Base-by-base conservation (phyloP, 2,329 filamentous ascomycete genomes). In the Xylaria sp. region DNA sequence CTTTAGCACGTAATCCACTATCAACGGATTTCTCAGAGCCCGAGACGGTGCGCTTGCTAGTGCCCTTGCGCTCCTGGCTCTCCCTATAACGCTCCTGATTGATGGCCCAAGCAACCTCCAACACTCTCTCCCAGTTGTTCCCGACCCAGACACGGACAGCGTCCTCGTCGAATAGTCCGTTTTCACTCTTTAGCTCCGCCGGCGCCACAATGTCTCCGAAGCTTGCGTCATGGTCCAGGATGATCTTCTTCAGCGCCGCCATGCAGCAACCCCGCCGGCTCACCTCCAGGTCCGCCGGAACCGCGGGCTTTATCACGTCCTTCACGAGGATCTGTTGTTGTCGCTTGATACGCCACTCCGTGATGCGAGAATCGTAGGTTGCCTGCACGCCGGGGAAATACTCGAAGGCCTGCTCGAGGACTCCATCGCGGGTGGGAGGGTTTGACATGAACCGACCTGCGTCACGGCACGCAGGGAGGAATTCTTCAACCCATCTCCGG, bases 401-500 rank as follows among this genome's bases (percentile, higher is more conserved):
- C 0, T 68, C 70, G 27, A 91, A 81, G 0, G 85, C 87, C 57
- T 86, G 80, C 0, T 80, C 66, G 0, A 81, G 80, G 1, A 89
- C 87, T 51, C 85, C 80, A 0, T 80, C 68, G 0, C 82, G 80
- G 77, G 4, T 78, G 54, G 6, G 81, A 75, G 21, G 71, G 1
- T 70, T 65, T 0, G 17, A 38, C 1, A 69, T 49, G 57, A 78
- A 81, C 1, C 73, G 74, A 0, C 76, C 77, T 23, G 78, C 60
- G 0, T 74, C 74, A 1, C 79, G 76, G 60, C 84, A 83, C 2
- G 69, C 70, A 0, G 87, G 86, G n/a, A 90, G 74, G 64, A 85
- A 92, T 4, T 87, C 84, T 1, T 88, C 79, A 4, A 88, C 72
- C 82, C 89, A 93, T 5, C 73, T 72, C 1, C 78, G 77, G 70